Conservation (phyloP, 139 green algal species). For the Asterochloris sp. region DNA sequence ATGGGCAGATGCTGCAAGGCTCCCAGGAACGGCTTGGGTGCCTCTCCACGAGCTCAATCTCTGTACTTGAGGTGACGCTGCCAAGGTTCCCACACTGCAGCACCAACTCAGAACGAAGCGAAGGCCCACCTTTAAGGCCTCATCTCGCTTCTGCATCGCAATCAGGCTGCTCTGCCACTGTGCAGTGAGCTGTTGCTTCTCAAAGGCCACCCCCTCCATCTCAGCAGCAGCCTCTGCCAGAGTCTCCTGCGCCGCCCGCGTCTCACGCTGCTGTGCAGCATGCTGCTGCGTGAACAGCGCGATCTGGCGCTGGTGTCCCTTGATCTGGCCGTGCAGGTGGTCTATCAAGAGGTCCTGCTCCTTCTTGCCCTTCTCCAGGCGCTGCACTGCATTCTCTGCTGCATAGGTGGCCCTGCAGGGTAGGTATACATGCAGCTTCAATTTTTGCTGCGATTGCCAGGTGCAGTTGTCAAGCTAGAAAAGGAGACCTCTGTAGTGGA, state of each 20-base stretch:
- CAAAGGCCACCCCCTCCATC: constrained; percentile 86
- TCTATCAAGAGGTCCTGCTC: constrained; percentile 80
- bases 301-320: constrained; percentile 43
- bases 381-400: constrained; percentile 69
- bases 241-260: constrained; percentile 57
- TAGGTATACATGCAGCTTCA: too few relatives aligned
- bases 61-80: too few relatives aligned
- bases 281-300: constrained; percentile 59
- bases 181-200: constrained; percentile 85
- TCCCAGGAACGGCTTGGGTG: too few relatives aligned
- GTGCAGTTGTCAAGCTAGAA: too few relatives aligned
- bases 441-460: too few relatives aligned
- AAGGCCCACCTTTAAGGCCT: constrained; percentile 49
- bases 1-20: too few relatives aligned
- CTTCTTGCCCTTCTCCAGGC: constrained; percentile 79
- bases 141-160: constrained; percentile 71
- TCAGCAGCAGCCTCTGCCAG: constrained; percentile 60
- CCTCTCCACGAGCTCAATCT: too few relatives aligned
- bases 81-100: too few relatives aligned
- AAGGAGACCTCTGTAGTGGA: too few relatives aligned
- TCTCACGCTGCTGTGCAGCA: constrained; percentile 73
- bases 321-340: constrained; percentile 50
- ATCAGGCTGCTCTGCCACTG: constrained; percentile 80
- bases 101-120: background rate
- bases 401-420: constrained; percentile 59